Evolutionary conservation across 2,329 filamentous ascomycete genomes (phyloP).

Genomic region (Ceratocystis papillata): DNA sequence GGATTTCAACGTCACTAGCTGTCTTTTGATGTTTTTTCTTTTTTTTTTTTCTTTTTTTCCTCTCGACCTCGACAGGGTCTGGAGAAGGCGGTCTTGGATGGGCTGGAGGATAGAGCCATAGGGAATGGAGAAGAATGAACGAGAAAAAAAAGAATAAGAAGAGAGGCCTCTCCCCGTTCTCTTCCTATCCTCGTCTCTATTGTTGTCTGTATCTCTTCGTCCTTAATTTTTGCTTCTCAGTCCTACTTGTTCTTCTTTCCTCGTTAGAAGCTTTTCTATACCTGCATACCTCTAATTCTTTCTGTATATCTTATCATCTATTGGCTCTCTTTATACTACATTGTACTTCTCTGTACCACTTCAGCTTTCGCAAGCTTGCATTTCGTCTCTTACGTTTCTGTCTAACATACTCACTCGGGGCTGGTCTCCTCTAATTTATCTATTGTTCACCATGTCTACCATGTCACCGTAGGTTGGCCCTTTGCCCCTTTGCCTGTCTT

Average conservation of each 20-base stretch:
- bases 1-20: not conserved
- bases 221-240: not conserved
- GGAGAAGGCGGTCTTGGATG: not conserved
- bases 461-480: slow-evolving; percentile 33
- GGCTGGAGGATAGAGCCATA: not conserved
- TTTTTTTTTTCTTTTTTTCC: slow-evolving; percentile 6
- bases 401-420: slow-evolving; percentile 1
- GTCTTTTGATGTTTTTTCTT: slow-evolving; percentile 11
- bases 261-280: not conserved
- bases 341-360: too few species aligned
- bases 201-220: not conserved
- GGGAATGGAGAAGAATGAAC: not conserved
- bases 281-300: not conserved
- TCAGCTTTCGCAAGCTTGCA: not conserved
- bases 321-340: not conserved
- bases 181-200: not conserved
- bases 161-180: not conserved
- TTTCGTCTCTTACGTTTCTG: not conserved
- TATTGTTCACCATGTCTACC: slow-evolving; percentile 13
- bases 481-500: not conserved
- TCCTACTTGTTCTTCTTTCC: not conserved
- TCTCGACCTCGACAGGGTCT: not conserved
- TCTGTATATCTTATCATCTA: not conserved
- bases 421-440: slow-evolving; percentile 15
- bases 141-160: slow-evolving; percentile 11